Evolutionary conservation across 1,284 basidiomycete genomes (phyloP), one percentile per base, ranked within the genome.

Genomic region (Ceratobasidium sp.): DNA sequence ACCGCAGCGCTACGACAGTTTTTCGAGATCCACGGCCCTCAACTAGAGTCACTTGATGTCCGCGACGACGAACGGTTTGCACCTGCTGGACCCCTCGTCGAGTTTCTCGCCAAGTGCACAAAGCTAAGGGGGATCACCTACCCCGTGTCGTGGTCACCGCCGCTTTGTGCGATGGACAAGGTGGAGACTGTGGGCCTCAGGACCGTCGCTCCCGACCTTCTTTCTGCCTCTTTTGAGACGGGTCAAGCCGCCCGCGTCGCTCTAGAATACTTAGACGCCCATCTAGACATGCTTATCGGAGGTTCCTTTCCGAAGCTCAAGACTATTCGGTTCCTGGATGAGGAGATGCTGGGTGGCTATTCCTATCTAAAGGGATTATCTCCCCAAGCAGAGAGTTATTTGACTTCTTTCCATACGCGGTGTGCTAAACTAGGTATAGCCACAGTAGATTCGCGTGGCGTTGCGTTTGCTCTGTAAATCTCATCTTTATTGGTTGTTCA

Each of bases 1-100:
- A 52, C 47, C 25, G 62, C 49, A 12, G 31, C 62, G 12, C 49
- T 65, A n/a, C 62, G 62, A 32, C 34, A 65, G 27, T 65, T 65
- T 31, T 65, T 65, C 49, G 49, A 65, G 15, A 65, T 65, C 5
- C 62, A 65, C 35, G 62, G 62, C 8, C 62, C 62, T 13, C 32
- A 31, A 35, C 62, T 65, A 10, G 32, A 40, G 17, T 65, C 62
- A 13, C 62, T 65, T 25, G 62, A 65, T 17, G 53, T 65, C 6
- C 47, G 62, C 15, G 62, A 65, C 62, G 49, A 65, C 22, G 49
- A 52, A 13, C 49, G 49, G 17, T 65, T 65, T 35, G 49, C 49
- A 15, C 62, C 62, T 35, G 62, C 43, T n/a, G 62, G 49, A 5
- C 62, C 62, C 20, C 13, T 65, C 35, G 62, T 53, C 20, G 62